A percentile compares a stretch with the other conserved stretches of the same genome.
These are phyloP conservation scores for Cladobotryum protrusum DNA, from an alignment of 2,329 filamentous ascomycete species.

Conservation along the genomic window DNA sequence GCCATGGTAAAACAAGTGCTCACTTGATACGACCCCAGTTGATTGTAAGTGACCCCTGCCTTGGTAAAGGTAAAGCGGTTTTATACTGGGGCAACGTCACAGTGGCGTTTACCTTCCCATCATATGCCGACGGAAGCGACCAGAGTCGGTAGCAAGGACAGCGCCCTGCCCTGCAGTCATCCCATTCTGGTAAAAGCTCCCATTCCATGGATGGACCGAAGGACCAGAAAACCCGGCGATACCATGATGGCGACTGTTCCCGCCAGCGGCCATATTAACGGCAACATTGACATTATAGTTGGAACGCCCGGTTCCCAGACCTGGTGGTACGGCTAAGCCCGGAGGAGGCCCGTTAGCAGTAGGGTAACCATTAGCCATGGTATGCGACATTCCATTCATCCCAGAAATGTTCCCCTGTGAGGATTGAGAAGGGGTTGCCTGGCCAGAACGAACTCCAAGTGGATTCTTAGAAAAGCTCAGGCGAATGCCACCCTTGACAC, in stretches of 20 bases:
- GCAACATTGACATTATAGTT: conserved; percentile 18
- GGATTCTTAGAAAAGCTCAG: conserved; percentile 98
- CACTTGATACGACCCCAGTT: not conserved
- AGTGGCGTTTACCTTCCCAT: conserved; percentile 23
- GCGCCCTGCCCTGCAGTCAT: conserved; percentile 17
- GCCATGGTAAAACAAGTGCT: conserved; percentile 1
- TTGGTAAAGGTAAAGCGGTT: not conserved
- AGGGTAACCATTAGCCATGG: conserved; percentile 51
- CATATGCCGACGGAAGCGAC: conserved; percentile 28
- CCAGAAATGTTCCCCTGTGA: conserved; percentile 40
- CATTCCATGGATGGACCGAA: conserved; percentile 20
- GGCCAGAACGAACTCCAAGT: conserved; percentile 78
- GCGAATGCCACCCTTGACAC: conserved; percentile 88
- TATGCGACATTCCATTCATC: conserved; percentile 52
- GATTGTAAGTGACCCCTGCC: not conserved
- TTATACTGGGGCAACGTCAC: not conserved
- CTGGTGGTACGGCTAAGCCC: conserved; percentile 70
- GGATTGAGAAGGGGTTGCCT: conserved; percentile 40
- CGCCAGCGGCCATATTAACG: conserved; percentile 4
- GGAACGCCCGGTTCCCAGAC: conserved; percentile 41
- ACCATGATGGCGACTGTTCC: conserved; percentile 12
- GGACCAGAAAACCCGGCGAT: conserved; percentile 15
- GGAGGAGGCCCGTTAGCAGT: conserved; percentile 73
- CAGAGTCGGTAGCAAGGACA: conserved; percentile 15
- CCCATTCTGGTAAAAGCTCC: conserved; percentile 17